Evolutionary conservation across 257 asterid species (phyloP), one percentile per base, ranked within the genome.

Genomic region (Voacanga thouarsii): DNA sequence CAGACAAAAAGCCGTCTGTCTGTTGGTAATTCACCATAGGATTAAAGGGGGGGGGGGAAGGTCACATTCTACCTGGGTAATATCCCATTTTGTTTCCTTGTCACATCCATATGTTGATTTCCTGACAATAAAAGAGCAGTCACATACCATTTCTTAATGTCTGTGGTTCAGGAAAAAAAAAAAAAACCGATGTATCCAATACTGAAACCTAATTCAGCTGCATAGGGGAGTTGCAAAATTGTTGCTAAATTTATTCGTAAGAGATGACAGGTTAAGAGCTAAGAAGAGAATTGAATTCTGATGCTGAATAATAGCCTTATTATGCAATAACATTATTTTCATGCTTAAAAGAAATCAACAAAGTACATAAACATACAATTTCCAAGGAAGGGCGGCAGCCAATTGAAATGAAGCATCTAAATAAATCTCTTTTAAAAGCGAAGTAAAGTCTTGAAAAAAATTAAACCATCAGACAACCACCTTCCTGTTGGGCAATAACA

Each of bases 401-500:
- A 45, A 57, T 37, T 60, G 24, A 23, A 63, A 39, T 41, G 43
- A 49, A 33, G 30, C 65, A 72, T 50, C 78, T 11, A 63, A 44
- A 61, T 47, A 50, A 28, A 51, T 30, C 69, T 51, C 49, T 11
- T 51, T 37, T 43, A 65, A 50, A 79, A 51, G 79, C 41, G 74
- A 79, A 57, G 44, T 21, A 79, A 79, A 44, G 56, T n/a, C 75
- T 74, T 41, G 12, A 37, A 21, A 43, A 2, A 33, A 12, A 57
- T 8, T 16, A 12, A 15, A 49, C 15, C 28, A 53, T 69, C n/a
- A 19, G 23, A 26, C 8, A 26, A 70, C 59, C 14, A 68, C 10
- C 44, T 15, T 53, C 14, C 7, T 44, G 24, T 55, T 12, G 28
- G 41, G n/a, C 47, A 55, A 56, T 10, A 41, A 19, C 44, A 19